Conservation (phyloP, 2,329 filamentous ascomycete species). For the Sporothrix brasiliensis region DNA sequence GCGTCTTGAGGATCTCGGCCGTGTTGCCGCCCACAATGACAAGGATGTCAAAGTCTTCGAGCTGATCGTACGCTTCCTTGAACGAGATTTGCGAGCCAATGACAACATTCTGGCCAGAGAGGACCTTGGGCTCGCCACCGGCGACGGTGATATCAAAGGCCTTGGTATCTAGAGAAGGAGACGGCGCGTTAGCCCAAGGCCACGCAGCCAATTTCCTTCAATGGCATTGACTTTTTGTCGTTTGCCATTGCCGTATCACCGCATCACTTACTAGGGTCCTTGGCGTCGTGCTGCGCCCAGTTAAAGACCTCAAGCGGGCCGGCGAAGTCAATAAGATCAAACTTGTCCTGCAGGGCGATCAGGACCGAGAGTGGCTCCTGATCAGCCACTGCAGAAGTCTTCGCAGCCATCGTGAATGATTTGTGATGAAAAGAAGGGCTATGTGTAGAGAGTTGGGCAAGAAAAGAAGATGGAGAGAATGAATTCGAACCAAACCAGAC, state of each 20-base stretch:
- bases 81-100: slow-evolving; percentile 75
- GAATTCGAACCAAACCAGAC: slow-evolving; percentile 19
- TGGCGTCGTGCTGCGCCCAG: slow-evolving; percentile 56
- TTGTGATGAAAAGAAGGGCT: slow-evolving; percentile 27
- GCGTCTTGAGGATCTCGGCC: slow-evolving; percentile 66
- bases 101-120: slow-evolving; percentile 66
- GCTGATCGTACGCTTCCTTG: slow-evolving; percentile 74
- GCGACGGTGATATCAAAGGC: slow-evolving; percentile 63
- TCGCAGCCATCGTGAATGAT: slow-evolving; percentile 58
- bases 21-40: slow-evolving; percentile 74
- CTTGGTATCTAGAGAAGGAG: slow-evolving; percentile 42
- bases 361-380: slow-evolving; percentile 61
- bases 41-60: slow-evolving; percentile 77
- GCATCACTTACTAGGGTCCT: slow-evolving; percentile 54
- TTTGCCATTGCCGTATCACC: background rate
- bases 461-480: slow-evolving; percentile 15
- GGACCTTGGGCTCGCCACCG: slow-evolving; percentile 56
- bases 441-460: background rate
- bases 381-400: slow-evolving; percentile 61
- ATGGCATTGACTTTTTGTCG: background rate
- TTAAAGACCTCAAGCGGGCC: slow-evolving; percentile 58
- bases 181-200: slow-evolving; percentile 6
- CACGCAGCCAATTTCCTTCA: background rate
- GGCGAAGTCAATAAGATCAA: slow-evolving; percentile 62
- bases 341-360: slow-evolving; percentile 63